Evolutionary conservation across 139 green algal species (phyloP), one percentile per base, ranked within the genome.

Genomic region (Asterochloris sp.): DNA sequence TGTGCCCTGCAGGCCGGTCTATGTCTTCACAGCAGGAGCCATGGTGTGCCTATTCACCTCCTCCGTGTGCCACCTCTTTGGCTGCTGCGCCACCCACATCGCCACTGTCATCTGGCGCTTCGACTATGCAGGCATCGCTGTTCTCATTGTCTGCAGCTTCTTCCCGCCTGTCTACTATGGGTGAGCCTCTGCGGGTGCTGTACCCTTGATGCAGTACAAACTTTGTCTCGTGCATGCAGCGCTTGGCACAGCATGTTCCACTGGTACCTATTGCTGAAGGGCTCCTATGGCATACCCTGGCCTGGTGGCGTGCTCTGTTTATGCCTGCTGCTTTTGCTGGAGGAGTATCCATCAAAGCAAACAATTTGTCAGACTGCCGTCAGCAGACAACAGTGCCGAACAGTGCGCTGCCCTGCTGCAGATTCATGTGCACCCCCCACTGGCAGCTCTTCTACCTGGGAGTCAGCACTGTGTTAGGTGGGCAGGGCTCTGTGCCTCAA

Each of bases 131-230:
- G 95, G 96, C 38, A 99, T 99, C 24, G 93, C 92, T 2, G 86
- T 96, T 21, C 91, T 99, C 17, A 98, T 99, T 77, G 94, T 98
- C 19, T 85, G 91, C 11, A 99, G 96, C n/a, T 98, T 98, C 85
- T 96, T 93, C 61, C 96, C 96, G 11, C 88, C 94, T 1, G 91
- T 98, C 11, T 98, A 98, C 85, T 99, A 99, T 82, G 86, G 85
- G 67, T 11, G 68, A n/a, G 14, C 6, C 23, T 38, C 26, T n/a
- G 24, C n/a, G 60, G 14, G 38, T 62, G 66, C 66, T 71, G 66
- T 21, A 8, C 66, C 21, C 19, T 26, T 71, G 66, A 8, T 71
- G 66, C 17, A 71, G 17, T 8, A 69, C 17, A 26, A 8, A 21
- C 4, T 24, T 4, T 71, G 66, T 8, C 17, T 54, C 6, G 38